Evolutionary conservation across 371 early-diverging fungal genomes (phyloP).

Genomic region (Parasitella parasitica): DNA sequence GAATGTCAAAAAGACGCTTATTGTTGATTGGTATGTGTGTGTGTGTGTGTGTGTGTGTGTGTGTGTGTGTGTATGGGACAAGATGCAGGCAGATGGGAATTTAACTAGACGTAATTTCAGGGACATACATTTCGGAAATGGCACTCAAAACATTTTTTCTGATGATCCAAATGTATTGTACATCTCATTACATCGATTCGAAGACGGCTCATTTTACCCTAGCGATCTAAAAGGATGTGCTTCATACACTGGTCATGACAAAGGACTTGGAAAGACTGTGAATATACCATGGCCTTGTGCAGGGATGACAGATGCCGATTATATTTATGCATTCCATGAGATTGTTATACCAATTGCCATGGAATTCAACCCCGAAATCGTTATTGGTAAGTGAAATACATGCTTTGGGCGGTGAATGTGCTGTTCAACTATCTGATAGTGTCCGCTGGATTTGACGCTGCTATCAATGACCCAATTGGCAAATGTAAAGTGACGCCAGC

Average conservation of each 20-base stretch:
- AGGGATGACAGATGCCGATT: constrained; percentile 86
- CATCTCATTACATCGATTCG: constrained; percentile 85
- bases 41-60: background rate
- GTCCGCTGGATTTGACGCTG: constrained; percentile 93
- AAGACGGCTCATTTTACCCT: constrained; percentile 80
- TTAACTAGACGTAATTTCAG: constrained; percentile 18
- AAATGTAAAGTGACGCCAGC: constrained; percentile 79
- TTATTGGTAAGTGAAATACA: constrained; percentile 59
- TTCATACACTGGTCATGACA: constrained; percentile 58
- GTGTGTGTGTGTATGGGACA: too few relatives aligned
- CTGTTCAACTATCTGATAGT: constrained; percentile 33
- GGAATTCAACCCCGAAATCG: constrained; percentile 83
- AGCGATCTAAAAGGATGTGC: constrained; percentile 52
- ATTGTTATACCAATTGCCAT: constrained; percentile 80
- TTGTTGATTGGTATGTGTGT: constrained; percentile 80
- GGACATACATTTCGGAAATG: constrained; percentile 97
- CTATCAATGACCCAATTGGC: constrained; percentile 83
- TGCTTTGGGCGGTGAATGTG: background rate
- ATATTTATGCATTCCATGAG: constrained; percentile 76
- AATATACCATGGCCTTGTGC: constrained; percentile 86
- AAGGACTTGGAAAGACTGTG: constrained; percentile 77
- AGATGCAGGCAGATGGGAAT: background rate
- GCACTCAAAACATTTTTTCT: constrained; percentile 82
- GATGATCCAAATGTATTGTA: constrained; percentile 78
- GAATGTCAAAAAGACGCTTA: constrained; percentile 62